Base-by-base conservation (phyloP, 2,329 filamentous ascomycete genomes). In the Ploettnerulaceae sp. region DNA sequence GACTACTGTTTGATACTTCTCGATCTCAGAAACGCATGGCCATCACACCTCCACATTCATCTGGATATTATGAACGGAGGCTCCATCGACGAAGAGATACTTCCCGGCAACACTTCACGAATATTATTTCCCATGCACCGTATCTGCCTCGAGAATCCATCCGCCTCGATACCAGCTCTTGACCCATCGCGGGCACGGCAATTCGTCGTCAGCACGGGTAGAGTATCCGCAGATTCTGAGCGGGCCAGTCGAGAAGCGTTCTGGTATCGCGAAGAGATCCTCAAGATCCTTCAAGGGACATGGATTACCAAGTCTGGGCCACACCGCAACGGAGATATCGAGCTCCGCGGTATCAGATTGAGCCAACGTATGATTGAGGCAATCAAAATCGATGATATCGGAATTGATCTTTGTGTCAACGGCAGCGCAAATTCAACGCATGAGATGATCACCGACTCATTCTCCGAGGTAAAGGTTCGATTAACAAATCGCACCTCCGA, bases 1-100 rank as follows among this genome's bases (percentile, higher is more conserved):
- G 79, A 88, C 31, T 82, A 88, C 60, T 94, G 89, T 60, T 72
- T 95, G 28, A 69, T 95, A 2, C 71, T 93, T 2, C 71, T 96
- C 40, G 91, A 96, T 65, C 71, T 96, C 21, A 82, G 89, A 46
- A 97, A 97, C 61, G 82, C 86, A 0, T 96, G 90, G 90, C 89
- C 89, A 2, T 87, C 80, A 59, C 82, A 84, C 38, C 78, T 96
- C 60, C 72, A 77, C 5, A 75, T 93, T 3, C 76, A 74, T 21
- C 66, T 95, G 2, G 68, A 77, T 41, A 49, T 65, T 25, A 40
- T 45, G 4, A 42, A 54, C 35, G 52, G 57, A 25, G 54, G 52
- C 6, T 45, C 49, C 11, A 57, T 63, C 14, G 71, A 71, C 9
- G 70, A 76, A 35, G 71, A 75, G 31, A 78, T 86, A 29, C 67